These are phyloP conservation scores for Trametes cingulata DNA, from an alignment of 768 basidiomycete species.

Conservation along the genomic window DNA sequence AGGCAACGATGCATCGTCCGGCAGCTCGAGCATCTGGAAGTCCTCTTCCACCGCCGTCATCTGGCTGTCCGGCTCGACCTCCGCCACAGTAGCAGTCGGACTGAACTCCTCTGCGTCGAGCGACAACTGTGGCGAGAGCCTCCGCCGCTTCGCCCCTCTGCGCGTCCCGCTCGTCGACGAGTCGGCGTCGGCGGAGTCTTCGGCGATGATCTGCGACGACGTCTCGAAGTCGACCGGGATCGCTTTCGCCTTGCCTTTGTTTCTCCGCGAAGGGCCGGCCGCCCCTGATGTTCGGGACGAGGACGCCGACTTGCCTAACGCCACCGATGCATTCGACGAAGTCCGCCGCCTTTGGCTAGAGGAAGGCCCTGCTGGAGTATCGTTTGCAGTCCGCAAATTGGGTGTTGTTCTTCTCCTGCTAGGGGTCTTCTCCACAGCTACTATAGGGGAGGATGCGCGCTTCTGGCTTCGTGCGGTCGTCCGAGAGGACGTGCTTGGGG, in stretches of 20 bases:
- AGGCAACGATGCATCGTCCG: conserved; percentile 35
- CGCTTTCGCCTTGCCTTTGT: conserved; percentile 10
- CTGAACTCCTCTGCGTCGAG: neutral
- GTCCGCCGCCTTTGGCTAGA: conserved; percentile 1
- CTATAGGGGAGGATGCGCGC: conserved; percentile 2
- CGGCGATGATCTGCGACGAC: neutral
- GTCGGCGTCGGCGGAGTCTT: neutral
- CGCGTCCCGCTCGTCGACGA: conserved; percentile 7
- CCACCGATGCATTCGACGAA: neutral
- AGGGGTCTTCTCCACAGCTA: neutral
- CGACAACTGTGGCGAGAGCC: neutral
- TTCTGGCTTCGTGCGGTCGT: neutral
- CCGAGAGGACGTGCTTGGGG: neutral
- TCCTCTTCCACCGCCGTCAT: conserved; percentile 12
- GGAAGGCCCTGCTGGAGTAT: neutral
- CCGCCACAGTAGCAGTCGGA: neutral
- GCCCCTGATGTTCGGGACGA: neutral
- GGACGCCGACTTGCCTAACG: neutral
- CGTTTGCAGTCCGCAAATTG: neutral
- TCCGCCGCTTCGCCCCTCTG: conserved; percentile 5
- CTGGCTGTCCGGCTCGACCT: neutral
- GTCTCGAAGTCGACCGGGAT: neutral
- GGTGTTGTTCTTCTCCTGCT: conserved; percentile 2
- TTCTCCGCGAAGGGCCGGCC: neutral
- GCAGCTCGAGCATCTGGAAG: conserved; percentile 38